Evolutionary conservation across 495 filamentous ascomycete species (phyloP).

Genomic region (Achaetomiella virescens): DNA sequence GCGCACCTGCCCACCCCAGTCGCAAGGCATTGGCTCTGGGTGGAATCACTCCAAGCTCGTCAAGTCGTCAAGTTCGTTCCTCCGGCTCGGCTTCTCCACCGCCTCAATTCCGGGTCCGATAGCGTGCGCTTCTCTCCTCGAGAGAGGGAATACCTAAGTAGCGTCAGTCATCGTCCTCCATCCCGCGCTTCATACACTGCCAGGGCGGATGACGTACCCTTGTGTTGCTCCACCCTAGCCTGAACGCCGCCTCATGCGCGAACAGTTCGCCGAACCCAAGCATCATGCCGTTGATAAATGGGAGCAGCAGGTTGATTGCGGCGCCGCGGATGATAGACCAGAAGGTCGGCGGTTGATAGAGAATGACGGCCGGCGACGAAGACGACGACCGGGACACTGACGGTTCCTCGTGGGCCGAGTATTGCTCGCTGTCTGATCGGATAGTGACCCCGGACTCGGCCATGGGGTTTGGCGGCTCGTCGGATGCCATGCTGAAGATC

Average conservation of each 20-base stretch:
- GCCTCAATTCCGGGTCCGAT: slow-evolving; percentile 51
- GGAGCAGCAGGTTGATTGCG: slow-evolving; percentile 88
- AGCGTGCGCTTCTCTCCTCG: slow-evolving; percentile 38
- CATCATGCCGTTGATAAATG: slow-evolving; percentile 98
- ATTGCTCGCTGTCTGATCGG: slow-evolving; percentile 85
- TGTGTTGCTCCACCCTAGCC: slow-evolving; percentile 86
- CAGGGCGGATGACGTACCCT: slow-evolving; percentile 55
- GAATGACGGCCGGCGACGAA: slow-evolving; percentile 65
- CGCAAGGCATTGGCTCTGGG: no score
- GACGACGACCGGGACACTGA: slow-evolving; percentile 56
- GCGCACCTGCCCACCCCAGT: no score
- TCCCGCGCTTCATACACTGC: not conserved
- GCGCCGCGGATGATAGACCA: slow-evolving; percentile 81
- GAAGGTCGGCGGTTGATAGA: slow-evolving; percentile 82
- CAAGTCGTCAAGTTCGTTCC: slow-evolving; percentile 37
- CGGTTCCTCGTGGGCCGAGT: slow-evolving; percentile 63
- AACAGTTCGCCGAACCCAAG: slow-evolving; percentile 94
- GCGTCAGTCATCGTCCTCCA: not conserved
- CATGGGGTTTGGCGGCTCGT: slow-evolving; percentile 55
- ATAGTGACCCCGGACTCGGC: slow-evolving; percentile 79
- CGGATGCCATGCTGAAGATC: slow-evolving; percentile 34
- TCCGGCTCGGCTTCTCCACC: slow-evolving; percentile 33
- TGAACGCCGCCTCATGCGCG: slow-evolving; percentile 89
- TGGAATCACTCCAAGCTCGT: slow-evolving; percentile 46
- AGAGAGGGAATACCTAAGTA: slow-evolving; percentile 43